A percentile compares a stretch with the other conserved stretches of the same genome.
phyloP scores from a whole-genome alignment of 768 basidiomycete species.

The Termitomyces sp. region DNA sequence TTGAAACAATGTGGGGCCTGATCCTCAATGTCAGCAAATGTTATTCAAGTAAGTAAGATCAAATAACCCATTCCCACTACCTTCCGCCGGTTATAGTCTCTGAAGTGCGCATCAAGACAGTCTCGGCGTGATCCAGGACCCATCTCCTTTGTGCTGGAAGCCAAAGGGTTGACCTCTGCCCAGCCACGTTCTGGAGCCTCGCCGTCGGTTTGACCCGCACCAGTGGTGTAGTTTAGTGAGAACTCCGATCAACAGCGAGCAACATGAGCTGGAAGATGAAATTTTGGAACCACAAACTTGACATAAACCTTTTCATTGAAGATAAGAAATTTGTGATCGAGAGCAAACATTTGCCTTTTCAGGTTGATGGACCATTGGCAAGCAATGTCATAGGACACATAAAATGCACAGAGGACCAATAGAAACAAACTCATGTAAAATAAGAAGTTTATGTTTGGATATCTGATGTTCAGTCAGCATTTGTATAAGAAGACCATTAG shows the following conservation, averaged over 20 bases:
- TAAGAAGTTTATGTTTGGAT: constrained; percentile 23
- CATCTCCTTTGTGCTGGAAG: constrained; percentile 3
- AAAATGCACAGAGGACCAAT: not conserved
- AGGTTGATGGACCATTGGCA: constrained; percentile 18
- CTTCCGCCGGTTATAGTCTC: constrained; percentile 2
- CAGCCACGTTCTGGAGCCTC: not conserved
- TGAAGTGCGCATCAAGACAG: constrained; percentile 1
- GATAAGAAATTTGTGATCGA: not conserved
- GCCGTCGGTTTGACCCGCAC: not conserved
- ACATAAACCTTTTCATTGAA: constrained; percentile 1
- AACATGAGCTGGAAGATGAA: constrained; percentile 7
- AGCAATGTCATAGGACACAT: constrained; percentile 19
- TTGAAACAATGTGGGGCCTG: not conserved
- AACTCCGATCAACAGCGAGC: not conserved
- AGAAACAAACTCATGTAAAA: constrained; percentile 9
- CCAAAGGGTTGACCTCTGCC: not conserved
- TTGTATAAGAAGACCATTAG: too few species aligned
- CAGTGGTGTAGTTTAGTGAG: not conserved
- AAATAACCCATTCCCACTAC: not conserved
- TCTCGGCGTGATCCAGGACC: not conserved
- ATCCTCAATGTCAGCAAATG: too few species aligned
- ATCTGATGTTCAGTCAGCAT: constrained; percentile 19
- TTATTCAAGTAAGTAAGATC: too few species aligned
- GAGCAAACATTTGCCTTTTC: constrained; percentile 2
- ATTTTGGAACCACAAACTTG: constrained; percentile 22